These are phyloP conservation scores for Fusarium pseudonygamai DNA, from an alignment of 2,329 filamentous ascomycete species.

Conservation along the genomic window DNA sequence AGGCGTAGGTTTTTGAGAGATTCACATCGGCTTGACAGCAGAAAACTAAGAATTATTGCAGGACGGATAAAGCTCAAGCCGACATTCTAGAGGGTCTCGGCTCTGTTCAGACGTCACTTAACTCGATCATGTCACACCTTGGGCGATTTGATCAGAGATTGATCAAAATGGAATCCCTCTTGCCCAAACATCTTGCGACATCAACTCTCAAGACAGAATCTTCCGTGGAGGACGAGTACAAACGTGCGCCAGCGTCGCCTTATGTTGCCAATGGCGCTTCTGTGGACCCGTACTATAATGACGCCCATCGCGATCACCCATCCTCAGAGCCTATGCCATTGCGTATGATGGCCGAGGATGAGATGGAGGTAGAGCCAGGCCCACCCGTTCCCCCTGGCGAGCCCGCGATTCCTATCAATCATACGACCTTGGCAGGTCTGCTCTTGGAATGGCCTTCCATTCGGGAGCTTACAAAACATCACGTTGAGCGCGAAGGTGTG, in stretches of 20 bases:
- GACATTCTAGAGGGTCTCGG: slow-evolving; percentile 68
- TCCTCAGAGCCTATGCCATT: slow-evolving; percentile 41
- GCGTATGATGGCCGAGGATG: slow-evolving; percentile 54
- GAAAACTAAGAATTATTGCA: slow-evolving; percentile 41
- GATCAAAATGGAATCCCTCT: slow-evolving; percentile 47
- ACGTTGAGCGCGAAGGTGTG: slow-evolving; percentile 60
- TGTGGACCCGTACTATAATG: slow-evolving; percentile 36
- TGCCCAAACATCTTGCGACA: slow-evolving; percentile 33
- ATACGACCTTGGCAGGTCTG: slow-evolving; percentile 89
- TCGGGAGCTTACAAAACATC: slow-evolving; percentile 65
- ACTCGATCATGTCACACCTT: slow-evolving; percentile 50
- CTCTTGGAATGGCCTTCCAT: slow-evolving; percentile 79
- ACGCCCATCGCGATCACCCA: slow-evolving; percentile 41
- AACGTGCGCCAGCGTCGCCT: slow-evolving; percentile 36
- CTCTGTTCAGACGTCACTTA: slow-evolving; percentile 52
- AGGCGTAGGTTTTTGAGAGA: slow-evolving; percentile 71
- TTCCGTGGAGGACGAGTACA: slow-evolving; percentile 45
- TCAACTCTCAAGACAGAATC: slow-evolving; percentile 43
- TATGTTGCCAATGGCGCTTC: slow-evolving; percentile 35
- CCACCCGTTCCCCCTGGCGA: slow-evolving; percentile 65
- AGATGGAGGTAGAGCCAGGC: slow-evolving; percentile 61
- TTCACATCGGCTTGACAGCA: not conserved
- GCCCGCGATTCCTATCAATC: slow-evolving; percentile 81
- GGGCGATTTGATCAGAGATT: slow-evolving; percentile 51
- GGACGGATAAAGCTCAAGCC: slow-evolving; percentile 67